Percentiles rank a stretch among this genome's conserved stretches.
Evolutionary conservation across 495 filamentous ascomycete genomes (phyloP).

Genomic region (Bacidia rubella): DNA sequence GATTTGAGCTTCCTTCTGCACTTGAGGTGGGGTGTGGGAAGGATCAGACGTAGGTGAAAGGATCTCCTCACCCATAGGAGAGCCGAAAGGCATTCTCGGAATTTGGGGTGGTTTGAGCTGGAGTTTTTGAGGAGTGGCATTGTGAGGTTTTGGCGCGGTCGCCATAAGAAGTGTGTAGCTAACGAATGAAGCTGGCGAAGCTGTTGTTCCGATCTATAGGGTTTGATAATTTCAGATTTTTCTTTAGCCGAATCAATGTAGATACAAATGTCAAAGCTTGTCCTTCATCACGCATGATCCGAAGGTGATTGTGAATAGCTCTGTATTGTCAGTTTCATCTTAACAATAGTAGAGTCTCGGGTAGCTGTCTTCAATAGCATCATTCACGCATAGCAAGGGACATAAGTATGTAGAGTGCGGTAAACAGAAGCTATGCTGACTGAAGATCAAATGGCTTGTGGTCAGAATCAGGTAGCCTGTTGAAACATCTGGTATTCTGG

Average conservation of each 20-base stretch:
- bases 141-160: slow-evolving; percentile 6
- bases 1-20: slow-evolving; percentile 1
- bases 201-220: too few species aligned
- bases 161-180: slow-evolving; percentile 7
- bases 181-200: not conserved
- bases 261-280: too few species aligned
- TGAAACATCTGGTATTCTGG: not conserved
- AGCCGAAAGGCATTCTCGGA: slow-evolving; percentile 18
- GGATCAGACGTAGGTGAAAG: slow-evolving; percentile 17
- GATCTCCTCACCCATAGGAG: slow-evolving; percentile 17
- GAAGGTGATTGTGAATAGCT: not conserved
- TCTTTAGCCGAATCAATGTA: too few species aligned
- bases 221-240: too few species aligned
- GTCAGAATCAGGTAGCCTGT: not conserved
- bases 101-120: slow-evolving; percentile 3
- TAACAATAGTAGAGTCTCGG: not conserved
- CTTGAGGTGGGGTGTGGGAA: slow-evolving; percentile 11
- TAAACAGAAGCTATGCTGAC: not conserved
- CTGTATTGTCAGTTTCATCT: not conserved
- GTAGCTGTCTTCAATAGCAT: not conserved
- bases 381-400: not conserved
- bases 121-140: slow-evolving; percentile 16
- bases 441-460: not conserved
- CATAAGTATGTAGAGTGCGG: not conserved
- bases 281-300: not conserved